These are phyloP conservation scores for Colletotrichum abscissum DNA, from an alignment of 2,329 filamentous ascomycete species.

Conservation along the genomic window DNA sequence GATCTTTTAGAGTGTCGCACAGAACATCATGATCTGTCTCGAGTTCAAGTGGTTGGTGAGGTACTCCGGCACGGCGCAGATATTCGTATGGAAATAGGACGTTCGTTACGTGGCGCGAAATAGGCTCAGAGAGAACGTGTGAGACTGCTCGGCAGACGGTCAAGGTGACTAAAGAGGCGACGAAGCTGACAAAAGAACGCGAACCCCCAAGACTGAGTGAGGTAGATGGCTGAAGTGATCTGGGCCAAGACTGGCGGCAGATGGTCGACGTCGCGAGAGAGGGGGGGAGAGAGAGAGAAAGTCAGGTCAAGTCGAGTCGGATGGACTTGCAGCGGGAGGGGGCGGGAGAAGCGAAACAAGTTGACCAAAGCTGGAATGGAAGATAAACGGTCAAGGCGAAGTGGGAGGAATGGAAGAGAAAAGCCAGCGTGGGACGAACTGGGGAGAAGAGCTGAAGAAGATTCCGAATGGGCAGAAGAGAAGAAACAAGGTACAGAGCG, in stretches of 20 bases:
- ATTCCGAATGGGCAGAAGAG: neutral
- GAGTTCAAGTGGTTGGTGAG: neutral
- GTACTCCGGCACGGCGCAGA: neutral
- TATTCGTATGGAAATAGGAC: neutral
- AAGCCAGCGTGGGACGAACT: neutral
- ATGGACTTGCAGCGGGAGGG: neutral
- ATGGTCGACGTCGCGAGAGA: neutral
- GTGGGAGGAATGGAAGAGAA: conserved; percentile 14
- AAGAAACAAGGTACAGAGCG: conserved; percentile 1
- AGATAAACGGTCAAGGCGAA: neutral
- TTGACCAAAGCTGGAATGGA: conserved; percentile 18
- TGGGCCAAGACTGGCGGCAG: neutral
- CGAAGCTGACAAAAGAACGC: neutral
- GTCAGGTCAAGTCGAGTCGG: neutral
- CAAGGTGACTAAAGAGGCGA: neutral
- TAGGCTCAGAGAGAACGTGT: neutral
- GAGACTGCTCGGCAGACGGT: neutral
- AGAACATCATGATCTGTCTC: conserved; percentile 25
- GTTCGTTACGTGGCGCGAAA: neutral
- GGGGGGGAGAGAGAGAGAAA: neutral
- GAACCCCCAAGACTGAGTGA: neutral
- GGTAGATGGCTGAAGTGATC: neutral
- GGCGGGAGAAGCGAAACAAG: neutral
- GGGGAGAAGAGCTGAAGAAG: neutral
- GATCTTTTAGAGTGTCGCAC: conserved; percentile 26